A percentile compares a stretch with the other conserved stretches of the same genome.
Evolutionary conservation across 2,329 filamentous ascomycete species (phyloP).

Genomic region (Microdochium bolleyi): DNA sequence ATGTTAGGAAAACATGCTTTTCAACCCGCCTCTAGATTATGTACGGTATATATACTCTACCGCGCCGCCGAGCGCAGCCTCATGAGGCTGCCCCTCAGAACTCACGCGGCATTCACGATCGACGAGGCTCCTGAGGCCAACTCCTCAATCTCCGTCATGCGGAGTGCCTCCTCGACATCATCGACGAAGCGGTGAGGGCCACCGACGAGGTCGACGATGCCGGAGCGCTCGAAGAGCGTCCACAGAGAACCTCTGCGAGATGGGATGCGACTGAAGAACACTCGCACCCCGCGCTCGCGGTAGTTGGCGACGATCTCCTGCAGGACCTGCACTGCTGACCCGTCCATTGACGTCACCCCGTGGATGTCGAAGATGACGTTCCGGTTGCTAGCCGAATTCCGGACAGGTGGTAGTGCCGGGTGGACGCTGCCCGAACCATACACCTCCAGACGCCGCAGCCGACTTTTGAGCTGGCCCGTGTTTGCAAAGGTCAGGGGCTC

Average conservation of each 20-base stretch:
- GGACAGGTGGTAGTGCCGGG: conserved; percentile 75
- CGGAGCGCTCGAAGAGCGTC: conserved; percentile 65
- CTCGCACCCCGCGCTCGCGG: conserved; percentile 63
- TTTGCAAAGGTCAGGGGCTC: conserved; percentile 97
- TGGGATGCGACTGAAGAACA: conserved; percentile 62
- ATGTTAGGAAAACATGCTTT: too few species aligned
- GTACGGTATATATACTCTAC: too few species aligned
- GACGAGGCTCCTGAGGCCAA: conserved; percentile 12
- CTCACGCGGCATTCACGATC: conserved; percentile 18
- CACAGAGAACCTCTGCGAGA: conserved; percentile 51
- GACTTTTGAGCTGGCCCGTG: conserved; percentile 81
- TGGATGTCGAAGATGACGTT: conserved; percentile 97
- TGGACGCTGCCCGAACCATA: conserved; percentile 84
- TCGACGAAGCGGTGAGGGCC: conserved; percentile 71
- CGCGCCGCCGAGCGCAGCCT: too few species aligned
- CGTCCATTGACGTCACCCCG: conserved; percentile 91
- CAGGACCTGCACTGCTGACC: conserved; percentile 85
- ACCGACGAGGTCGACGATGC: conserved; percentile 78
- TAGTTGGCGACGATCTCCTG: conserved; percentile 82
- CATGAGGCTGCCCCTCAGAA: too few species aligned
- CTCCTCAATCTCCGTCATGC: conserved; percentile 68
- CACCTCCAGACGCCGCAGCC: conserved; percentile 74
- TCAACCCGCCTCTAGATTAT: too few species aligned
- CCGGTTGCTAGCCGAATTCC: conserved; percentile 71
- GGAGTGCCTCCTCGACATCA: conserved; percentile 77